Conservation (phyloP, 805 yeast genomes). For the Candida schatavii region DNA sequence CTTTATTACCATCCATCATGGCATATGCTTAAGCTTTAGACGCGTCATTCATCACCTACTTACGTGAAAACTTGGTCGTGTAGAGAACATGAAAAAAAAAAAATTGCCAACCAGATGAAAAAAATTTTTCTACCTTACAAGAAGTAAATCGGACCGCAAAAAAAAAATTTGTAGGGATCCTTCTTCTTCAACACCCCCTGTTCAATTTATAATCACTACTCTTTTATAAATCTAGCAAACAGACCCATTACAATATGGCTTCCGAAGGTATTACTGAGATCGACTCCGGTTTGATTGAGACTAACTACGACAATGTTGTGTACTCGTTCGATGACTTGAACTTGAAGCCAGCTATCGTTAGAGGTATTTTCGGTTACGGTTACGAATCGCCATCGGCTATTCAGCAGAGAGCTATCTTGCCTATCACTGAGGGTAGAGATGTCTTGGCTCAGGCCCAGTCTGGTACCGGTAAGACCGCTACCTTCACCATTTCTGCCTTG, state of each 20-base stretch:
- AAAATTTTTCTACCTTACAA: slow-evolving; percentile 1
- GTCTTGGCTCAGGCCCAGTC: slow-evolving; percentile 83
- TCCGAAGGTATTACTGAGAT: slow-evolving; percentile 75
- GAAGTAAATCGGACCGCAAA: background rate
- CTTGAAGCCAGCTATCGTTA: slow-evolving; percentile 67
- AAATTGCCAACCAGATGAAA: background rate
- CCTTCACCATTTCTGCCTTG: slow-evolving; percentile 72
- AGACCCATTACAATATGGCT: slow-evolving; percentile 31
- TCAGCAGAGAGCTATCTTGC: slow-evolving; percentile 77
- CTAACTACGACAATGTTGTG: slow-evolving; percentile 92
- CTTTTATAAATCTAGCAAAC: background rate
- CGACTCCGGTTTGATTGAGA: slow-evolving; percentile 79
- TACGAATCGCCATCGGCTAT: slow-evolving; percentile 81
- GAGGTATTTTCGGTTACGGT: slow-evolving; percentile 81
- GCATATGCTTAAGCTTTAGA: too few relatives aligned
- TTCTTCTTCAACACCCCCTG: background rate
- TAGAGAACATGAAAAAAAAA: slow-evolving; percentile 2
- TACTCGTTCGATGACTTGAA: slow-evolving; percentile 71
- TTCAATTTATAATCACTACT: background rate
- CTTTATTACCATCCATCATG: too few relatives aligned
- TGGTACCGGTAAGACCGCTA: slow-evolving; percentile 91
- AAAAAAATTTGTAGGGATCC: background rate
- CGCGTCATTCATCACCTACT: too few relatives aligned
- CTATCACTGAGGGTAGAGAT: slow-evolving; percentile 72
- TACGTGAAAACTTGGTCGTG: too few relatives aligned